Conservation (phyloP, 495 filamentous ascomycete genomes). For the Bombardia bombarda region DNA sequence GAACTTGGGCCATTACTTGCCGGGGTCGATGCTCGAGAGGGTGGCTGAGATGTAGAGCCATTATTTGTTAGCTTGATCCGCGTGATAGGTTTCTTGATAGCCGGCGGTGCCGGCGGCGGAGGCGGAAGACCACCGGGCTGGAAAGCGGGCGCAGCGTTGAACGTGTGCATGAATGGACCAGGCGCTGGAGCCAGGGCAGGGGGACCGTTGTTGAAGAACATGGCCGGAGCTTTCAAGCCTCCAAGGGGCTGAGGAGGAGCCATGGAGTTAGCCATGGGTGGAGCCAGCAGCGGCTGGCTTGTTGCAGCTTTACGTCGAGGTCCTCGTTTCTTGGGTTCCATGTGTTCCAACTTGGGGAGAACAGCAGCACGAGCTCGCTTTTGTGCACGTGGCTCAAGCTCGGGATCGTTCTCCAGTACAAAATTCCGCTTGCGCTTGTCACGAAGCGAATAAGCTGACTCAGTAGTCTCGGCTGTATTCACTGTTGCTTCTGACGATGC, state of each 20-base stretch:
- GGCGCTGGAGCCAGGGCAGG: slow-evolving; percentile 9
- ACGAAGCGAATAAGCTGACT: slow-evolving; percentile 29
- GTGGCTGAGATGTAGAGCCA: slow-evolving; percentile 4
- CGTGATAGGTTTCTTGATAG: slow-evolving; percentile 25
- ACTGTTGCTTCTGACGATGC: slow-evolving; percentile 19
- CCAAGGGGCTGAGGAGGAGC: slow-evolving; percentile 8
- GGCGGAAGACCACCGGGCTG: slow-evolving; percentile 8
- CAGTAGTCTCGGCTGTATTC: slow-evolving; percentile 21
- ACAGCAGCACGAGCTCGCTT: slow-evolving; percentile 11
- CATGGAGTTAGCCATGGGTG: slow-evolving; percentile 1
- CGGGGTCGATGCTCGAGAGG: slow-evolving; percentile 15
- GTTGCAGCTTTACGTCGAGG: slow-evolving; percentile 11
- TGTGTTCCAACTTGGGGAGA: slow-evolving; percentile 3
- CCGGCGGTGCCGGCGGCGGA: slow-evolving; percentile 15
- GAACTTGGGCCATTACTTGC: slow-evolving; percentile 10
- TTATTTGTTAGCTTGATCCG: slow-evolving; percentile 23
- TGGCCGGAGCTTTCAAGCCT: slow-evolving; percentile 12
- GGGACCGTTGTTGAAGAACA: slow-evolving; percentile 13
- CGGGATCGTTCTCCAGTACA: slow-evolving; percentile 27
- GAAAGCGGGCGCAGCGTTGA: slow-evolving; percentile 16
- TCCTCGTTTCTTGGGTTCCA: slow-evolving; percentile 17
- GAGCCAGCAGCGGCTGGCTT: slow-evolving; percentile 10
- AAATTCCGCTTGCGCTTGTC: slow-evolving; percentile 30
- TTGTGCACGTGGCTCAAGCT: slow-evolving; percentile 16
- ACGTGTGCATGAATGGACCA: slow-evolving; percentile 24